Base-by-base conservation (phyloP, 805 yeast species). In the Monosporozyma aerobia region DNA sequence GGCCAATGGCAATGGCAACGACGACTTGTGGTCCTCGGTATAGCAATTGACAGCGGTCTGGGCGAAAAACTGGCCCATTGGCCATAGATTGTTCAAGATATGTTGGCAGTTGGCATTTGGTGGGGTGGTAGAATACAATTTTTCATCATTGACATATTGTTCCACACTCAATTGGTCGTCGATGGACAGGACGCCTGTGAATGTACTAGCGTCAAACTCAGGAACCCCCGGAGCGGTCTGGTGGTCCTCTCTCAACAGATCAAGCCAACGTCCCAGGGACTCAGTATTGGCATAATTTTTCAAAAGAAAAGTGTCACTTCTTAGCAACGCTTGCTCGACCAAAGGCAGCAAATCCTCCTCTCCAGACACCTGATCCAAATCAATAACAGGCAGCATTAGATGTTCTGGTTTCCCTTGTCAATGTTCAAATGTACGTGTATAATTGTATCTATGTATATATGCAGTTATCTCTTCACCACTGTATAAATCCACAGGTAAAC, bases 281-380 rank as follows among this genome's bases (percentile, higher is more conserved):
- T 47, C 43, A 25, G 35, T 55, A 47, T 64, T 60, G 7, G 71
- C 69, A 51, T 61, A 66, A 53, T 67, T 66, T 47, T 62, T 59
- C 56, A 67, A 51, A 19, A 66, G 51, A 47, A 67, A 64, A 6
- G 64, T 61, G 52, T 67, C 68, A 47, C 58, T 47, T 30, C 53
- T 45, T 30, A 55, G 35, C 30, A 67, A 48, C 22, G 65, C 57
- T 6, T 53, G 46, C 49, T 56, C 59, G 14, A 67, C 57, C 10
- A 59, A 53, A 3, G 65, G 63, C 11, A 60, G 39, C 29, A 67
- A 53, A 6, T 61, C 60, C 2, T 54, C 54, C 49, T 67, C 70
- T 43, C 60, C 58, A 2, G 57, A 43, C 5, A 67, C 55, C 19
- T 50, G 30, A 45, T 67, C 57, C 40, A 67, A 46, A 55, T 67